Percentiles rank a stretch among this genome's conserved stretches.
phyloP scores from a whole-genome alignment of 495 filamentous ascomycete genomes.

The Penicillium atrosanguineum region DNA sequence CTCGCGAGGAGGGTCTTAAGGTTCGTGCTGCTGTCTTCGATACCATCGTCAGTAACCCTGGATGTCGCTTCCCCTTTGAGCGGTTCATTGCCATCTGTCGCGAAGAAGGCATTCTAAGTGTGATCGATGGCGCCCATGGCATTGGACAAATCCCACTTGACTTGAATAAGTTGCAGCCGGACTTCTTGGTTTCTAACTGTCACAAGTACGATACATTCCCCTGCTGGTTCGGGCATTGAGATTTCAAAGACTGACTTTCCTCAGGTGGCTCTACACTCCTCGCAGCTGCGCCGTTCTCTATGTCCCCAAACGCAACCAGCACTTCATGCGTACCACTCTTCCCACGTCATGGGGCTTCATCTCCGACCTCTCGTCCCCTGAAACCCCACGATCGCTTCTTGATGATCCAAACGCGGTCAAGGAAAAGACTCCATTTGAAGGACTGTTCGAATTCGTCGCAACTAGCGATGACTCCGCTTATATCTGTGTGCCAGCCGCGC shows the following conservation, averaged over 20 bases:
- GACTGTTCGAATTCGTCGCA: constrained; percentile 74
- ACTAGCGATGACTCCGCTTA: constrained; percentile 72
- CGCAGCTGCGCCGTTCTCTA: constrained; percentile 78
- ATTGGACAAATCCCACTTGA: constrained; percentile 74
- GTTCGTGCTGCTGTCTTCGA: constrained; percentile 73
- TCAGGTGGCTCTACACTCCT: constrained; percentile 80
- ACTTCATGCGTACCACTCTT: constrained; percentile 67
- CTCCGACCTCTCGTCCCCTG: constrained; percentile 29
- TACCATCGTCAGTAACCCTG: constrained; percentile 70
- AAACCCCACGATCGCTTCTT: constrained; percentile 28
- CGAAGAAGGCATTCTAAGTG: constrained; percentile 58
- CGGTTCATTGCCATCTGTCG: constrained; percentile 57
- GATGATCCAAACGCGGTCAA: constrained; percentile 46
- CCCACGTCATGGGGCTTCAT: constrained; percentile 65
- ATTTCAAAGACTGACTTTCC: neutral
- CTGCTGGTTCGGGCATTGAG: neutral
- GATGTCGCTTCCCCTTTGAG: constrained; percentile 77
- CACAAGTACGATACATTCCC: constrained; percentile 62
- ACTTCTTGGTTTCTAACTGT: constrained; percentile 81
- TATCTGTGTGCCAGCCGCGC: constrained; percentile 64
- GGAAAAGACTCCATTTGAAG: constrained; percentile 57
- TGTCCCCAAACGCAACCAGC: constrained; percentile 70
- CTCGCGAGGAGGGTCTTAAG: constrained; percentile 42
- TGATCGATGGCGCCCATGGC: constrained; percentile 81
- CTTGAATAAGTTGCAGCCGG: constrained; percentile 60